A percentile compares a stretch with the other conserved stretches of the same genome.
phyloP scores from a whole-genome alignment of 441 rosid species.

The Jatropha podagrica region DNA sequence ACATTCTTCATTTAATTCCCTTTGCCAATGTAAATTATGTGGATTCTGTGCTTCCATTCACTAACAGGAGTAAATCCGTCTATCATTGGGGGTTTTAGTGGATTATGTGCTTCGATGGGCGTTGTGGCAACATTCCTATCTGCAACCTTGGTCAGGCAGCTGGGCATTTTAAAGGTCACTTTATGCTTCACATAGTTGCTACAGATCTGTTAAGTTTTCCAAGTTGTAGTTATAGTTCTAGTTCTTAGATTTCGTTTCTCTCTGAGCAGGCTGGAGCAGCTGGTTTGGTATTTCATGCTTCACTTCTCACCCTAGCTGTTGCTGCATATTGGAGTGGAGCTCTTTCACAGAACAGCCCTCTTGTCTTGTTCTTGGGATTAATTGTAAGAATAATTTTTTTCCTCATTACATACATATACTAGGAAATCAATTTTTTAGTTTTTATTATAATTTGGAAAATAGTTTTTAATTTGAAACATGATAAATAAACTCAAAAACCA shows the following conservation, averaged over 20 bases:
- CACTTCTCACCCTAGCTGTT: conserved; percentile 72
- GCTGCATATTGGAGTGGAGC: conserved; percentile 73
- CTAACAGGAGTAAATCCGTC: conserved; percentile 78
- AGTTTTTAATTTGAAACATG: neutral
- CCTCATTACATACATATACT: neutral
- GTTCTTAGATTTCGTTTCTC: conserved; percentile 17
- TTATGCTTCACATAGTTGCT: conserved; percentile 12
- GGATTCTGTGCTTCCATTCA: conserved; percentile 5
- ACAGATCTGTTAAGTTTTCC: conserved; percentile 2
- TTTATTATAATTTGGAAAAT: neutral
- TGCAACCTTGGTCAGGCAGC: conserved; percentile 62
- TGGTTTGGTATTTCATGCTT: conserved; percentile 82
- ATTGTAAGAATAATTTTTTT: conserved; percentile 52
- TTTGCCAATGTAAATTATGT: conserved; percentile 8
- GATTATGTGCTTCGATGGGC: conserved; percentile 88
- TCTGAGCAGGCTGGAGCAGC: conserved; percentile 79
- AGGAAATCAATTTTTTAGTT: neutral
- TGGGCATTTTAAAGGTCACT: conserved; percentile 81
- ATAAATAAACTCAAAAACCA: neutral
- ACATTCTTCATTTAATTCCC: neutral
- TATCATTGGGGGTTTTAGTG: conserved; percentile 83
- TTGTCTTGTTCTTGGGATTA: conserved; percentile 69
- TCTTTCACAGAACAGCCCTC: conserved; percentile 63
- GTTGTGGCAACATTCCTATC: conserved; percentile 86
- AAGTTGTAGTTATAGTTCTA: neutral